Percentiles rank a stretch among this genome's conserved stretches.
phyloP scores from a whole-genome alignment of 306 rosid genomes.

The Abrus pulchellus region DNA sequence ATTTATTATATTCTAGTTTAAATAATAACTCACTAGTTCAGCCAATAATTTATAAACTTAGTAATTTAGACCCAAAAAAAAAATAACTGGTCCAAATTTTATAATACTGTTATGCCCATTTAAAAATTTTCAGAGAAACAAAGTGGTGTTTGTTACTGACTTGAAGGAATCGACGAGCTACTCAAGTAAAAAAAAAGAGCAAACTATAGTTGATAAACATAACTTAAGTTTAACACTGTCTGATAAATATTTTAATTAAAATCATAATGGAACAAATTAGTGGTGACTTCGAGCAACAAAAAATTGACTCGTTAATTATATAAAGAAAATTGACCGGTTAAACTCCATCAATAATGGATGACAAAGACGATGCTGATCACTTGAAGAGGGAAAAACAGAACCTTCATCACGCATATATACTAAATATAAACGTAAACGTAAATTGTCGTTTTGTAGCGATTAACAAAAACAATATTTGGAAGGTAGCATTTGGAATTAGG shows the following conservation, averaged over 20 bases:
- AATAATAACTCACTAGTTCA: too few species aligned
- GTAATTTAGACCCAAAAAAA: too few species aligned
- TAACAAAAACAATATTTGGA: too few species aligned
- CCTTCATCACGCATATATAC: not conserved
- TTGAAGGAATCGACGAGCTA: not conserved
- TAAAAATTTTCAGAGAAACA: not conserved
- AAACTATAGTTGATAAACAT: not conserved
- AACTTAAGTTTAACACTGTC: slow-evolving; percentile 4
- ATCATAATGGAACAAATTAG: not conserved
- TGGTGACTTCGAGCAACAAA: slow-evolving; percentile 10
- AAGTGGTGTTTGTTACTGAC: slow-evolving; percentile 1
- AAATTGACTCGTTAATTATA: not conserved
- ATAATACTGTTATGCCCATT: too few species aligned
- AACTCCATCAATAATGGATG: not conserved
- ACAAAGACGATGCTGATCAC: not conserved
- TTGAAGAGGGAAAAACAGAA: not conserved
- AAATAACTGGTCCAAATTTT: too few species aligned
- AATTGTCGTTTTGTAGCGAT: too few species aligned
- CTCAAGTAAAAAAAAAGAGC: not conserved
- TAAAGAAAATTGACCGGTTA: not conserved
- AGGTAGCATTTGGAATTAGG: too few species aligned
- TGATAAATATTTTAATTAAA: not conserved
- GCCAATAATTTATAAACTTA: too few species aligned
- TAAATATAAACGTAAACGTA: not conserved
- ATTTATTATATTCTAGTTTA: too few species aligned